A percentile compares a stretch with the other conserved stretches of the same genome.
Evolutionary conservation across 257 asterid species (phyloP).

Genomic region (Prunella vulgaris): DNA sequence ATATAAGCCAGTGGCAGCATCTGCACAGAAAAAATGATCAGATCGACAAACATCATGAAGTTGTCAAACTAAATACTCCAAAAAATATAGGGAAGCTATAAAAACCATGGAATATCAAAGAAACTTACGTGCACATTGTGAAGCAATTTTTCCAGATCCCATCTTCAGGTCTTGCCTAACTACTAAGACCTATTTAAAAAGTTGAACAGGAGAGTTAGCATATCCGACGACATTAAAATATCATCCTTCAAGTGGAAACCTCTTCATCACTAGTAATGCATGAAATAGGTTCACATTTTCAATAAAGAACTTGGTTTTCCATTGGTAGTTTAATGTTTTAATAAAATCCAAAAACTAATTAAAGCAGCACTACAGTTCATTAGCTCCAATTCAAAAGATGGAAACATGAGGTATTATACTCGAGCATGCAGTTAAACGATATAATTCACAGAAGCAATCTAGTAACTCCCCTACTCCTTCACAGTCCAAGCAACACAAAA

Average conservation of each 20-base stretch:
- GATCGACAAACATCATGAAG: background rate
- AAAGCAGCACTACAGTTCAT: background rate
- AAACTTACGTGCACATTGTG: slow-evolving; percentile 97
- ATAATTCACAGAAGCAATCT: background rate
- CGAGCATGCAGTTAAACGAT: background rate
- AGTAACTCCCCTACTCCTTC: background rate
- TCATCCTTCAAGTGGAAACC: background rate
- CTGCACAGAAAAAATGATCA: slow-evolving; percentile 41
- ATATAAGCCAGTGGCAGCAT: slow-evolving; percentile 96
- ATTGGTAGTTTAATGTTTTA: background rate
- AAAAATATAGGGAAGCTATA: background rate
- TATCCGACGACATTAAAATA: background rate
- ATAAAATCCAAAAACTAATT: background rate
- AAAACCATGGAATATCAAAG: slow-evolving; percentile 10
- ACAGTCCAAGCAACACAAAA: background rate
- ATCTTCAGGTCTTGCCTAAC: slow-evolving; percentile 95
- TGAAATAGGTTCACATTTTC: background rate
- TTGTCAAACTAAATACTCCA: background rate
- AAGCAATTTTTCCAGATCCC: slow-evolving; percentile 93
- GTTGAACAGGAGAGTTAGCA: slow-evolving; percentile 14
- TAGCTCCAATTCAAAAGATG: background rate
- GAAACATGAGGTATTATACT: background rate
- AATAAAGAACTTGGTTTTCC: background rate
- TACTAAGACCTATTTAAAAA: slow-evolving; percentile 66
- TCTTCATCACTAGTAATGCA: background rate